Percentiles rank a stretch among this genome's conserved stretches.
phyloP scores from a whole-genome alignment of 2,329 filamentous ascomycete genomes.

The Stylonectria norvegica region DNA sequence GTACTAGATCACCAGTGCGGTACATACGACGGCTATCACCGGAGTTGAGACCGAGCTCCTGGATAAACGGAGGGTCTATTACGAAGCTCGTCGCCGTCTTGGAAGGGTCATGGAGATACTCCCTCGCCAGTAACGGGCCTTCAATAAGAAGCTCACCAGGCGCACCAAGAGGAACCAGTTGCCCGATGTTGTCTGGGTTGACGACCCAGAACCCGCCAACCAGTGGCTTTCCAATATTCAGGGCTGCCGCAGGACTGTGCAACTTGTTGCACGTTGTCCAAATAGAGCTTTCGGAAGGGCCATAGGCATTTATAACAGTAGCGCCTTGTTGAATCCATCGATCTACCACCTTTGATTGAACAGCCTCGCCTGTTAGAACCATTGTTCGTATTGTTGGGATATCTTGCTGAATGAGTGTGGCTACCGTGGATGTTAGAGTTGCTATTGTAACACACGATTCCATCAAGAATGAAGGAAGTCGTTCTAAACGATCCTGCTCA shows the following conservation, averaged over 20 bases:
- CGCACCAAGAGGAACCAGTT: conserved; percentile 3
- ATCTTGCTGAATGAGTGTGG: neutral
- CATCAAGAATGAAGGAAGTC: conserved; percentile 14
- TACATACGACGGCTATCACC: conserved; percentile 1
- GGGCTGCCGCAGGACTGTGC: neutral
- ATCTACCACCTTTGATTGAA: neutral
- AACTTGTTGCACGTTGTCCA: neutral
- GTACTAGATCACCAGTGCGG: conserved; percentile 8
- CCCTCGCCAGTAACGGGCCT: conserved; percentile 44
- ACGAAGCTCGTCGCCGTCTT: conserved; percentile 10
- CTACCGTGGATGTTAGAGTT: conserved; percentile 6
- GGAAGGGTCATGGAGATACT: conserved; percentile 41
- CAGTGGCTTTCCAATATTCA: neutral
- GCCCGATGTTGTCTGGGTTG: conserved; percentile 1
- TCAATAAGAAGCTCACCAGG: conserved; percentile 29
- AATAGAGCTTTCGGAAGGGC: conserved; percentile 4
- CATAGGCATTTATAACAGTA: conserved; percentile 1
- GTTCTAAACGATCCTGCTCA: conserved; percentile 14
- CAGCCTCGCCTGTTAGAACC: neutral
- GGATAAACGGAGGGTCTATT: conserved; percentile 2
- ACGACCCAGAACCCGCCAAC: conserved; percentile 4
- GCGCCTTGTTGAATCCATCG: neutral
- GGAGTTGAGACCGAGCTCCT: neutral
- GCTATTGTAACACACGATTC: conserved; percentile 14
- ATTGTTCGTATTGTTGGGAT: neutral